Evolutionary conservation across 805 yeast species (phyloP).

Genomic region (Zygosaccharomyces lentus): DNA sequence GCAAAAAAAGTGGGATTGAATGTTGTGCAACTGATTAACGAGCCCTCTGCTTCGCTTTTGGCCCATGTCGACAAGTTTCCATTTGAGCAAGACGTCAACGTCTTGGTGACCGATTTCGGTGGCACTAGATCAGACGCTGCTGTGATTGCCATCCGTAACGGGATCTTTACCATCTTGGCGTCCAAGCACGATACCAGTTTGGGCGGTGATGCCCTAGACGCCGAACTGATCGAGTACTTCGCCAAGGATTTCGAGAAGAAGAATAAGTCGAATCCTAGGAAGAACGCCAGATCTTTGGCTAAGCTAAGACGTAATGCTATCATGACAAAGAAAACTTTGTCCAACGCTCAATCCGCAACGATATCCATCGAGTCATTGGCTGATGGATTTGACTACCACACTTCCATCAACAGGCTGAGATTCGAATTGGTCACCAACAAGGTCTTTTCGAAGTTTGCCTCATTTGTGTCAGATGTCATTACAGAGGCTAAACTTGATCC

Average conservation of each 20-base stretch:
- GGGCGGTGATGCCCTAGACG: conserved; percentile 88
- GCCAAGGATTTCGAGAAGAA: conserved; percentile 94
- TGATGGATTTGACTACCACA: conserved; percentile 90
- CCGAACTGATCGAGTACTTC: conserved; percentile 71
- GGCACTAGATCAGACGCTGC: conserved; percentile 96
- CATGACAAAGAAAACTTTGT: conserved; percentile 82
- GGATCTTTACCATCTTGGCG: conserved; percentile 82
- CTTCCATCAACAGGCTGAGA: conserved; percentile 89
- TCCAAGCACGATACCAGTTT: conserved; percentile 76
- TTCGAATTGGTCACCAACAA: conserved; percentile 82
- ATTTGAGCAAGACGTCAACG: conserved; percentile 29
- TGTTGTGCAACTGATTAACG: conserved; percentile 83
- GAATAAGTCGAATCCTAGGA: conserved; percentile 72
- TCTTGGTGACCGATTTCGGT: conserved; percentile 93
- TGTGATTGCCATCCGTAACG: conserved; percentile 88
- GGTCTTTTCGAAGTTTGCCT: conserved; percentile 69
- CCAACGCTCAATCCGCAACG: conserved; percentile 82
- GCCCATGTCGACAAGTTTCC: conserved; percentile 62
- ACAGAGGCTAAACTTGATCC: conserved; percentile 79
- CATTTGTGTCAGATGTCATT: conserved; percentile 70
- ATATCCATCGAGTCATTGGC: conserved; percentile 93
- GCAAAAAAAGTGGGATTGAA: conserved; percentile 70
- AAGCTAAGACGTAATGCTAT: conserved; percentile 81
- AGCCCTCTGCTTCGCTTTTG: conserved; percentile 86
- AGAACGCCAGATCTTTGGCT: conserved; percentile 78